Conservation (phyloP, 2,329 filamentous ascomycete genomes). For the Penicillium sp. region DNA sequence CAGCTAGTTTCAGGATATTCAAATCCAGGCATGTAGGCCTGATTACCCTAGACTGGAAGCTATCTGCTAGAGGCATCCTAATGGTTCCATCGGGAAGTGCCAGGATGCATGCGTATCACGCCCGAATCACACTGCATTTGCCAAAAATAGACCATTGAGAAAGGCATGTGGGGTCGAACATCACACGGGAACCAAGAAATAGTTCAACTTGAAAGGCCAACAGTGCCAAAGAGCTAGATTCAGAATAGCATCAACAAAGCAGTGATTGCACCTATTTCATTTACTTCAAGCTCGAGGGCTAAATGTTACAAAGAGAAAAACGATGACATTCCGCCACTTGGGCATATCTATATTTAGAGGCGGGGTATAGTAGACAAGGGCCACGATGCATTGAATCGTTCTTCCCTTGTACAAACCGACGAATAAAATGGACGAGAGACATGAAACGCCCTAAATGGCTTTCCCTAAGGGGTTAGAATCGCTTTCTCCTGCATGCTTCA, state of each 20-base stretch:
- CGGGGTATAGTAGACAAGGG: conserved; percentile 5
- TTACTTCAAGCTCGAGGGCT: background rate
- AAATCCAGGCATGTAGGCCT: background rate
- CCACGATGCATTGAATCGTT: conserved; percentile 1
- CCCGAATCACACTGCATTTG: background rate
- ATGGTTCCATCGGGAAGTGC: background rate
- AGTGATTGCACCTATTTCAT: background rate
- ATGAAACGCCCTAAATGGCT: background rate
- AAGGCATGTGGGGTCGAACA: background rate
- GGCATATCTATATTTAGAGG: conserved; percentile 15
- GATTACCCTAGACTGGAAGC: background rate
- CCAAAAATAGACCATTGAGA: background rate
- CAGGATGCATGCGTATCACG: background rate
- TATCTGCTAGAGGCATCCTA: background rate
- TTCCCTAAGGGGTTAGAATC: background rate
- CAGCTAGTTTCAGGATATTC: too few relatives aligned
- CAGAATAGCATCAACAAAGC: background rate
- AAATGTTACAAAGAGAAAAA: background rate
- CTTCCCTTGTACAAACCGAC: background rate
- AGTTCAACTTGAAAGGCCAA: background rate
- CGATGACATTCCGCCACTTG: background rate
- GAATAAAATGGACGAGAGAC: background rate
- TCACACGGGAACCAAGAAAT: background rate
- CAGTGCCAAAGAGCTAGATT: background rate
- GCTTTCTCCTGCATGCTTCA: background rate